phyloP scores from a whole-genome alignment of 208 protist genomes.

The Trypanosomatidae sp. region DNA sequence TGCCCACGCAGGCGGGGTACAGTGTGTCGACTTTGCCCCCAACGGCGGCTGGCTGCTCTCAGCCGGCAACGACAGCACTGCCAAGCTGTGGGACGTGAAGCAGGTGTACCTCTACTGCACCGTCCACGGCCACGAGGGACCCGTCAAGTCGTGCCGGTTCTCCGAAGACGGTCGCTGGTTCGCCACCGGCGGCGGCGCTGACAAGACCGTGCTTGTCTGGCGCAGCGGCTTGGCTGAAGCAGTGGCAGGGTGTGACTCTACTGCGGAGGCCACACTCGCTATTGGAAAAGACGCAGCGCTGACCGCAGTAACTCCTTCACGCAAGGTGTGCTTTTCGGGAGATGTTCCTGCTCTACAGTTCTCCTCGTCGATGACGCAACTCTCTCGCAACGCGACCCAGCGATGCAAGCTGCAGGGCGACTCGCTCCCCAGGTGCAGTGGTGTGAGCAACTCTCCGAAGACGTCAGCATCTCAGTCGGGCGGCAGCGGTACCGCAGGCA shows the following conservation, averaged over 20 bases:
- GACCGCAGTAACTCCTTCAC: neutral
- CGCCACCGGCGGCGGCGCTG: conserved; percentile 58
- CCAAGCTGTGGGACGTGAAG: conserved; percentile 86
- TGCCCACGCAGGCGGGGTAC: conserved; percentile 69
- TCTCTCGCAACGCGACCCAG: neutral
- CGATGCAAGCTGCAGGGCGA: neutral
- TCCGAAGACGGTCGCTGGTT: conserved; percentile 62
- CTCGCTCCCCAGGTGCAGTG: neutral
- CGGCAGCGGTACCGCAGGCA: neutral
- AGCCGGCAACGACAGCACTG: conserved; percentile 68
- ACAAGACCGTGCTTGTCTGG: conserved; percentile 86
- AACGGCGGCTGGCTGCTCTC: conserved; percentile 83
- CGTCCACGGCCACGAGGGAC: conserved; percentile 75
- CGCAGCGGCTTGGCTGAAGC: conserved; percentile 49
- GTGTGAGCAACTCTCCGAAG: neutral
- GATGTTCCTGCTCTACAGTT: neutral
- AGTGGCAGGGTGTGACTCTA: neutral
- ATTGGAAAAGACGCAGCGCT: neutral
- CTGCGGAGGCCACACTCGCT: neutral
- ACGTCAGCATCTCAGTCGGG: neutral
- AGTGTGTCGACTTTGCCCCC: conserved; percentile 71
- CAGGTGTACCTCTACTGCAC: conserved; percentile 88
- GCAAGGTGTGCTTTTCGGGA: neutral
- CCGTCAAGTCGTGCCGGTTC: conserved; percentile 58
- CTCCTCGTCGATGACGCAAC: neutral